These are phyloP conservation scores for Trichoderma semiorbis DNA, from an alignment of 2,329 filamentous ascomycete species.

Conservation along the genomic window DNA sequence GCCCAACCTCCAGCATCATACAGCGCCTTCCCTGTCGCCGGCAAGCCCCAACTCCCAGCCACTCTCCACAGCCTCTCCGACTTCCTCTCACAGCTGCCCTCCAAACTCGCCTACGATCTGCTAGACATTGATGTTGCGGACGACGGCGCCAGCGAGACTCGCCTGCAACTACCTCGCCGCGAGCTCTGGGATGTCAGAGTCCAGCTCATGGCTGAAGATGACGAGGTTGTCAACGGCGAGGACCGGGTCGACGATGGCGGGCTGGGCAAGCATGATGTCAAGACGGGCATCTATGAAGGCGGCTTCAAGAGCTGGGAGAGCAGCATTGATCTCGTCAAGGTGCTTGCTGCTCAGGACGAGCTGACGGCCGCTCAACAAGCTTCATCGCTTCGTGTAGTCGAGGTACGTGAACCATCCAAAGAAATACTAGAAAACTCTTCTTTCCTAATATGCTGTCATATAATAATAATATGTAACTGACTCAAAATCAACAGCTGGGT, in stretches of 20 bases:
- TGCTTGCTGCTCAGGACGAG: conserved; percentile 47
- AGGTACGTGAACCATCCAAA: conserved; percentile 38
- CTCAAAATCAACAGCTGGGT: conserved; percentile 55
- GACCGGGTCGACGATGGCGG: conserved; percentile 38
- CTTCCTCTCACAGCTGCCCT: conserved; percentile 61
- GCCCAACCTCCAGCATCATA: conserved; percentile 23
- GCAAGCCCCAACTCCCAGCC: conserved; percentile 57
- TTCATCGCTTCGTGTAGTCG: conserved; percentile 44
- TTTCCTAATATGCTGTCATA: not conserved
- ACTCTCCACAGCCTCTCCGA: conserved; percentile 47
- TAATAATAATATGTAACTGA: not conserved
- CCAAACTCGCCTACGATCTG: conserved; percentile 67
- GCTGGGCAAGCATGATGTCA: conserved; percentile 69
- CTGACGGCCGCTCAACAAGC: conserved; percentile 31
- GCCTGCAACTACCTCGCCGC: conserved; percentile 61
- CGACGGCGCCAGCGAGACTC: conserved; percentile 33
- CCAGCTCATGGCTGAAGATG: conserved; percentile 74
- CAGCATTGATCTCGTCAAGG: conserved; percentile 72
- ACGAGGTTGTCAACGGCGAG: conserved; percentile 35
- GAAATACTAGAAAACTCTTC: conserved; percentile 26
- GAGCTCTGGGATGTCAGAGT: conserved; percentile 79
- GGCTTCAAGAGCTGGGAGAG: conserved; percentile 92
- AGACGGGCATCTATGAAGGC: conserved; percentile 79
- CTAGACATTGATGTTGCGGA: conserved; percentile 58
- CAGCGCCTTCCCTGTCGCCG: conserved; percentile 59